Percentiles rank a stretch among this genome's conserved stretches.
Evolutionary conservation across 106 monocot genomes (phyloP).

Genomic region (Acanthochlamys bracteata): DNA sequence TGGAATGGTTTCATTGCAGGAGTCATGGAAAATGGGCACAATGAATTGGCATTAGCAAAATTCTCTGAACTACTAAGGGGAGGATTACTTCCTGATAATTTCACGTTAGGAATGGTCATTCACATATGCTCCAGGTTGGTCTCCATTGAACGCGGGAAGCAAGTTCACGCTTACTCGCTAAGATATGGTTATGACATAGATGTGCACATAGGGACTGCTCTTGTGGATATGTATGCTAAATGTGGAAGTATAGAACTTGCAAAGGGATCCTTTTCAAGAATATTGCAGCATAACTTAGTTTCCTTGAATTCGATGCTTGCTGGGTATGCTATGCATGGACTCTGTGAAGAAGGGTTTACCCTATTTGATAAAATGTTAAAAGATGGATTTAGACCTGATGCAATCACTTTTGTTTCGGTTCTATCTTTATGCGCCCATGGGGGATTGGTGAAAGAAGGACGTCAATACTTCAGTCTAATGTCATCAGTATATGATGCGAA

Average conservation of each 20-base stretch:
- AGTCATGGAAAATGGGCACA: slow-evolving; percentile 25
- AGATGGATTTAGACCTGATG: slow-evolving; percentile 30
- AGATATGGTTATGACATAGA: slow-evolving; percentile 23
- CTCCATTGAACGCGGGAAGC: slow-evolving; percentile 32
- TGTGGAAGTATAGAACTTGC: slow-evolving; percentile 32
- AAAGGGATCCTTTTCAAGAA: slow-evolving; percentile 23
- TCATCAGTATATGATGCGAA: slow-evolving; percentile 9
- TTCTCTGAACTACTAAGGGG: slow-evolving; percentile 15
- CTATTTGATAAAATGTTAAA: slow-evolving; percentile 25
- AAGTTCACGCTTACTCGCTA: slow-evolving; percentile 33
- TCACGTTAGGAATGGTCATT: slow-evolving; percentile 31
- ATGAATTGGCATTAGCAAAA: slow-evolving; percentile 18
- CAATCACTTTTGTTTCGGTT: slow-evolving; percentile 38
- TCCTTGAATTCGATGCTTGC: slow-evolving; percentile 42
- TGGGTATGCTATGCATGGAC: slow-evolving; percentile 50
- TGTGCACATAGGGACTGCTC: slow-evolving; percentile 30
- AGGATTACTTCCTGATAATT: slow-evolving; percentile 25
- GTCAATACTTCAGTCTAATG: slow-evolving; percentile 38
- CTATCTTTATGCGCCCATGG: slow-evolving; percentile 41
- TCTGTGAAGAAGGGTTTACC: slow-evolving; percentile 15
- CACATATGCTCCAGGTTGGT: slow-evolving; percentile 24
- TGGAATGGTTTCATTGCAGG: slow-evolving; percentile 46
- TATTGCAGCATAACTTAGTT: slow-evolving; percentile 31
- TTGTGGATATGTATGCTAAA: slow-evolving; percentile 55
- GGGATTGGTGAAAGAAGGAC: slow-evolving; percentile 30